Conservation (phyloP, 805 yeast genomes). For the Myxozyma neglecta region DNA sequence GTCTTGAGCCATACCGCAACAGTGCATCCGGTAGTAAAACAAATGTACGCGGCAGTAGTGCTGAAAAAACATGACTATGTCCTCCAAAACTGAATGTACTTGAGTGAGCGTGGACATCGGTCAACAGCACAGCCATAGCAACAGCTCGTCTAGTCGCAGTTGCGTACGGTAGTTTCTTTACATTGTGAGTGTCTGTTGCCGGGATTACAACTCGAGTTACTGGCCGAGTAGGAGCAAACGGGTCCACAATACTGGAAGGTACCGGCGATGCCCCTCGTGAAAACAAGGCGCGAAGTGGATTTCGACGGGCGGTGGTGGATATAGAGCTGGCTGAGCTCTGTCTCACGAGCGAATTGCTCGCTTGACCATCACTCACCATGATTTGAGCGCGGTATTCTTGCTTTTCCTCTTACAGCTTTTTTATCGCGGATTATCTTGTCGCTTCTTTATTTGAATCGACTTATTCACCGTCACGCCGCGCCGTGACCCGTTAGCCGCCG, state of each 20-base stretch:
- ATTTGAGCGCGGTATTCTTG: too few species aligned
- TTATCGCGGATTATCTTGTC: too few species aligned
- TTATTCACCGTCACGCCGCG: too few species aligned
- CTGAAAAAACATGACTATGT: not conserved
- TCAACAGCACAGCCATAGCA: slow-evolving; percentile 7
- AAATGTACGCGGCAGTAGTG: slow-evolving; percentile 13
- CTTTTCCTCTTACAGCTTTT: too few species aligned
- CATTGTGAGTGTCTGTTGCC: not conserved
- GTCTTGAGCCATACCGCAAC: slow-evolving; percentile 12
- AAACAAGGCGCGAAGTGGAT: too few species aligned
- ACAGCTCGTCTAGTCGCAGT: slow-evolving; percentile 12
- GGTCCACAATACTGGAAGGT: not conserved
- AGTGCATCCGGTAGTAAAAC: slow-evolving; percentile 18
- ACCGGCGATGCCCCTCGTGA: too few species aligned
- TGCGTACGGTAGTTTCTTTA: slow-evolving; percentile 17
- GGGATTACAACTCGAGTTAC: not conserved
- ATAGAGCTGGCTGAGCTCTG: not conserved
- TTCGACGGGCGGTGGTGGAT: not conserved
- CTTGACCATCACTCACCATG: too few species aligned
- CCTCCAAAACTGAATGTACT: not conserved
- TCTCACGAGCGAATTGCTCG: too few species aligned
- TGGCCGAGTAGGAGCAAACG: slow-evolving; percentile 1
- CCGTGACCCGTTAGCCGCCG: too few species aligned
- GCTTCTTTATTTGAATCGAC: too few species aligned
- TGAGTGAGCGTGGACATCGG: slow-evolving; percentile 7